Evolutionary conservation across 371 early-diverging fungal species (phyloP).

Genomic region (Mortierella sp.): DNA sequence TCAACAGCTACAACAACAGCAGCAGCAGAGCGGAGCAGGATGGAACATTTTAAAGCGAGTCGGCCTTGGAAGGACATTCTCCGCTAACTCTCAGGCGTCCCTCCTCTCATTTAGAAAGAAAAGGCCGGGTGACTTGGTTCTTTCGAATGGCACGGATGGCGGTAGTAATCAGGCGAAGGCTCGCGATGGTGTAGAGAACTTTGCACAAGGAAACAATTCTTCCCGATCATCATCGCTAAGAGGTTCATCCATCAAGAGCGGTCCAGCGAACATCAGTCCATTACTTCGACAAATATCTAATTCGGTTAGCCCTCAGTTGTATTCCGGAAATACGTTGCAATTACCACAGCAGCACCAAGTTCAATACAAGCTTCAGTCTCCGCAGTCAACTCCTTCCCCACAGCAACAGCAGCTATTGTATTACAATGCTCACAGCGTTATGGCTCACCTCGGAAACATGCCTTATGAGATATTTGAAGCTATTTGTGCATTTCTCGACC

Average conservation of each 20-base stretch:
- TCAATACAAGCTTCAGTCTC: background rate
- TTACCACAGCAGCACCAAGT: background rate
- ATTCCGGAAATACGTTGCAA: background rate
- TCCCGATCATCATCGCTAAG: background rate
- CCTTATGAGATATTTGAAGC: slow-evolving; percentile 53
- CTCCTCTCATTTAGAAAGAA: slow-evolving; percentile 3
- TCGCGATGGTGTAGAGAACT: background rate
- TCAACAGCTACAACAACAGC: slow-evolving; percentile 11
- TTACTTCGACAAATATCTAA: background rate
- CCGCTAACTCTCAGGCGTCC: slow-evolving; percentile 11
- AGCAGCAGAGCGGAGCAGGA: slow-evolving; percentile 5
- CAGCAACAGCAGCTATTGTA: background rate
- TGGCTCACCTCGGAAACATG: slow-evolving; percentile 48
- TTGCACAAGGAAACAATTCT: slow-evolving; percentile 10
- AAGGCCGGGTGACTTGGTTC: background rate
- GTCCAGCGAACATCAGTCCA: background rate
- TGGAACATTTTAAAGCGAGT: slow-evolving; percentile 32
- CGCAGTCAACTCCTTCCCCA: background rate
- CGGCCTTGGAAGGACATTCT: slow-evolving; percentile 17
- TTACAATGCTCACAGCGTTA: slow-evolving; percentile 36
- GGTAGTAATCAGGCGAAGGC: background rate
- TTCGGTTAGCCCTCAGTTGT: background rate
- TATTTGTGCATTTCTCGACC: slow-evolving; percentile 46
- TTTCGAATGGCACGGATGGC: slow-evolving; percentile 13
- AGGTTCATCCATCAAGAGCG: background rate